Base-by-base conservation (phyloP, 1,284 basidiomycete species). In the Mycosarcoma mackinlayi region DNA sequence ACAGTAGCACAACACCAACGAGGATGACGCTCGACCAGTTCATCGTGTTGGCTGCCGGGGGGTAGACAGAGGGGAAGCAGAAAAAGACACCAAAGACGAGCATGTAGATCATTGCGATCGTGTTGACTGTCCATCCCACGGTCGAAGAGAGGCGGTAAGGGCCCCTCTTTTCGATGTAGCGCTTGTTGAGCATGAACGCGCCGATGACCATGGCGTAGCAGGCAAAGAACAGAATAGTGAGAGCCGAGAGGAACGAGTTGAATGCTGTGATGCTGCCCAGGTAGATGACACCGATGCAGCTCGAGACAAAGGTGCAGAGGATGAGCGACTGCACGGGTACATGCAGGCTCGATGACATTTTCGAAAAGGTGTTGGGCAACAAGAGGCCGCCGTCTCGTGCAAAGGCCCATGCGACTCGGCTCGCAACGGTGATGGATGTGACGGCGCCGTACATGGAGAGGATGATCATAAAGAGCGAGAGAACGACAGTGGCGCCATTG, bases 1-100 rank as follows among this genome's bases (percentile, higher is more conserved):
- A 62, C 4, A 56, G 31, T 7, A 62, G 16, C 3, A 62, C 33
- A 11, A 62, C 60, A 16, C 60, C 60, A 25, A 49, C 60, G 2
- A 62, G 38, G 37, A 62, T 62, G 47, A 62, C 60, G 33, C 60
- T 62, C n/a, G 60, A 62, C 60, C 60, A 62, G 28, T 62, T 62
- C 60, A 62, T 62, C 7, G 60, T 56, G 28, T 55, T 25, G 4
- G 53, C 53, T 24, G 38, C 13, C 7, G 53, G 47, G 3, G 60
- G 60, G 33, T 62, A 62, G 30, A 62, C 52, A 25, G 41, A 50
- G 10, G 60, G 60, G 52, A 62, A 62, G 48, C 60, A 62, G 53
- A 62, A 62, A 18, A 62, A 51, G 19, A 62, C 48, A 30, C 60
- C 60, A 38, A 62, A 62, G 10, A 62, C 41, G 42, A 54, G 40